These are phyloP conservation scores for Nigrospora sphaerica DNA, from an alignment of 2,329 filamentous ascomycete genomes.

Conservation along the genomic window DNA sequence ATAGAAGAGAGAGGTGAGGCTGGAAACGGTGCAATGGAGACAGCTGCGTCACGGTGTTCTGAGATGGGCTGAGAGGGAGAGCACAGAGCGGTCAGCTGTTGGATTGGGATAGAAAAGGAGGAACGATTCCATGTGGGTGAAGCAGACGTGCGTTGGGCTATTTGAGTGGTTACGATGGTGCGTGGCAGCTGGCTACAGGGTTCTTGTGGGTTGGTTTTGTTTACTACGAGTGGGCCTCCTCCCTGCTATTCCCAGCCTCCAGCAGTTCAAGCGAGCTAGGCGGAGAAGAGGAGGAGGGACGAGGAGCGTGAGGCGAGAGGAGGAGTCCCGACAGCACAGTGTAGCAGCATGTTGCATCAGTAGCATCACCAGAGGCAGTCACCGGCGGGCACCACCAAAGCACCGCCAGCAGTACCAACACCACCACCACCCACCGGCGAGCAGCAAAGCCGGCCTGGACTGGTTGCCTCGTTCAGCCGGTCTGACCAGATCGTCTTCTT, in stretches of 20 bases:
- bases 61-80: neutral
- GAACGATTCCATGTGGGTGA: conserved; percentile 1
- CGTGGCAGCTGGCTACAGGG: conserved; percentile 7
- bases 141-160: conserved; percentile 2
- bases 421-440: no score
- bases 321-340: no score
- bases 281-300: neutral
- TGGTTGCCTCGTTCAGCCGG: no score
- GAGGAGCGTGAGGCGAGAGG: no score
- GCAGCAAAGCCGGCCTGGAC: no score
- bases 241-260: conserved; percentile 6
- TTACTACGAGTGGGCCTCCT: conserved; percentile 6
- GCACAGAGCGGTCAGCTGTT: neutral
- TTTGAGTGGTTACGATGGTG: conserved; percentile 3
- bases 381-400: neutral
- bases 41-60: no score
- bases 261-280: conserved; percentile 1
- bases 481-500: no score
- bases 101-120: neutral
- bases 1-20: conserved; percentile 15
- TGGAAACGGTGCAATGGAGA: conserved; percentile 20
- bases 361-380: no score
- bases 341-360: no score
- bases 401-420: neutral
- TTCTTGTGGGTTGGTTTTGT: conserved; percentile 7